Percentiles rank a stretch among this genome's conserved stretches.
phyloP scores from a whole-genome alignment of 1,139 yeast species.

The Pichia kudriavzevii region DNA sequence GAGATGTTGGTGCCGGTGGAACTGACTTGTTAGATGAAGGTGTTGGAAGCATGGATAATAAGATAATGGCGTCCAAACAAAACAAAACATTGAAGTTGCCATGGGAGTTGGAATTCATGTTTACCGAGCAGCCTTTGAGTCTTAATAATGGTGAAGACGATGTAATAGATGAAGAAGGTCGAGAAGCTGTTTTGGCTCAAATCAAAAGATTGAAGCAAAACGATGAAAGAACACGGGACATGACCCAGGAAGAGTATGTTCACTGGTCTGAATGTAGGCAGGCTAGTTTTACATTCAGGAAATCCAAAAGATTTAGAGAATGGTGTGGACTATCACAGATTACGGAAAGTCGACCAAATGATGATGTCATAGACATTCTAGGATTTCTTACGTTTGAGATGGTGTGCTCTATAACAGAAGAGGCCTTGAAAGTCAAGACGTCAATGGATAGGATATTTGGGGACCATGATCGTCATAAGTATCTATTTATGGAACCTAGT shows the following conservation, averaged over 20 bases:
- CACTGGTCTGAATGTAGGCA: constrained; percentile 99
- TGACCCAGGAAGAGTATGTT: constrained; percentile 96
- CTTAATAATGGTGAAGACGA: constrained; percentile 46
- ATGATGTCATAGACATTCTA: constrained; percentile 90
- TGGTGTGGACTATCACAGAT: constrained; percentile 88
- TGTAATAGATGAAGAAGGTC: constrained; percentile 73
- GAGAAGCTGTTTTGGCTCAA: constrained; percentile 85
- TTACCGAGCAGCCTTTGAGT: constrained; percentile 78
- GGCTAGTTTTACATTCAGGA: constrained; percentile 91
- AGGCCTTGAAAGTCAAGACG: constrained; percentile 74
- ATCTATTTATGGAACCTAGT: constrained; percentile 86
- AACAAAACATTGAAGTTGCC: constrained; percentile 82
- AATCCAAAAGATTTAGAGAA: constrained; percentile 86
- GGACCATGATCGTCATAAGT: constrained; percentile 34
- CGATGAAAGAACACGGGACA: constrained; percentile 84
- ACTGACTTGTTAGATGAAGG: constrained; percentile 47
- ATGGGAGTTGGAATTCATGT: constrained; percentile 95
- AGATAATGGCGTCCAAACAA: constrained; percentile 57
- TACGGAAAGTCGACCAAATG: constrained; percentile 88
- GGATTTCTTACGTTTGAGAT: constrained; percentile 96
- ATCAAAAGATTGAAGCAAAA: constrained; percentile 83
- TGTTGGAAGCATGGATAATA: constrained; percentile 42
- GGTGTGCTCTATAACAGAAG: constrained; percentile 90
- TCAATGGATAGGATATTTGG: constrained; percentile 17
- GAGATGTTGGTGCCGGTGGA: constrained; percentile 47